Base-by-base conservation (phyloP, 306 rosid species). In the Prunus mira region DNA sequence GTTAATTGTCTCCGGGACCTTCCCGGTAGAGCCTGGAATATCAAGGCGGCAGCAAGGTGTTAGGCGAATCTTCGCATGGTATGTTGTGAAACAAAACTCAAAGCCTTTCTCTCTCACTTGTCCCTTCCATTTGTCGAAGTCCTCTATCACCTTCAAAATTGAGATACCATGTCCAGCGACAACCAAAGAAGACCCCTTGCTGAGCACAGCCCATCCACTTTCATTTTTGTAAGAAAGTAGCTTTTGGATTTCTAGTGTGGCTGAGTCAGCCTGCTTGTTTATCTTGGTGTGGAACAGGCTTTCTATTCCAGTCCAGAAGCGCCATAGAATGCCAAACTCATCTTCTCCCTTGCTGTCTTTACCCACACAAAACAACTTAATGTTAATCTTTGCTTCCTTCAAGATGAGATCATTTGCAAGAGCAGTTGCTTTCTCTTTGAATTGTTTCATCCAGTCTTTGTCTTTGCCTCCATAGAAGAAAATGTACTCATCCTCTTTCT, bases 381-480 rank as follows among this genome's bases (percentile, higher is more conserved):
- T 69, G 1, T 71, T 24, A 65, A 84, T 82, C 51, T 84, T 91
- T 24, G 77, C 32, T 8, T 84, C 91, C 65, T 88, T 91, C 2
- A 88, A 9, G 12, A 55, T 0, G 0, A 83, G 63, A 20, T 92
- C 93, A 6, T 80, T 86, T 28, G 72, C 69, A 12, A 92, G 25
- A 6, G 69, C 71, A 2, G 66, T 82, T 0, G 79, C 91, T 28
- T 72, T 83, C 71, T 84, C 85, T 0, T 80, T 84, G 69, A 92
- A 88, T 43, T 85, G 80, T 22, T 89, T 87, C 38, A 92, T 66
- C 95, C 93, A 89, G 0, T 76, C 86, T 5, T 73, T 14, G 83
- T 84, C 89, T 3, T 82, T 69, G 5, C 93, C 93, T 14, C 97
- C 97, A 19, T 88, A 88, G 71, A 88, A 86, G 77, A 92, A 78